Conservation (phyloP, 108 stramenopile genomes). For the Mayamaea pseudoterrestris region DNA sequence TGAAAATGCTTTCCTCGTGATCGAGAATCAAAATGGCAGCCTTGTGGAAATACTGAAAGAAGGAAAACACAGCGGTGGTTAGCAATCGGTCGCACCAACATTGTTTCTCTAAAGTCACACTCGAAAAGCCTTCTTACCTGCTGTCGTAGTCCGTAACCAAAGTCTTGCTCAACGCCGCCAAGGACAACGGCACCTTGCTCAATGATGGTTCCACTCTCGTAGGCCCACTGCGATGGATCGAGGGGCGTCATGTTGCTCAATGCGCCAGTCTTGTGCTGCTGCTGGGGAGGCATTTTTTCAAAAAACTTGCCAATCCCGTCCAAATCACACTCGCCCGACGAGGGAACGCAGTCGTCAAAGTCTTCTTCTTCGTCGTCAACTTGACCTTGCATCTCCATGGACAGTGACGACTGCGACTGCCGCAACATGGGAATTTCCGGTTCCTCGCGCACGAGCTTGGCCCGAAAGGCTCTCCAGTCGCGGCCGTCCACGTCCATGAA, state of each 20-base stretch:
- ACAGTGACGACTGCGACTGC: constrained; percentile 1
- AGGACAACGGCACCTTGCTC: constrained; percentile 73
- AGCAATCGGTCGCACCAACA: too few relatives aligned
- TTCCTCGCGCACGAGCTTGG: constrained; percentile 64
- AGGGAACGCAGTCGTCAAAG: too few relatives aligned
- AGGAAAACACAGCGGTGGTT: too few relatives aligned
- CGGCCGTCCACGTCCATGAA: constrained; percentile 16
- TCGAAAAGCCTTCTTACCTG: too few relatives aligned
- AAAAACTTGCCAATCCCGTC: constrained; percentile 70
- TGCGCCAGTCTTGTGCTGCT: too few relatives aligned
- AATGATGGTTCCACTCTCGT: constrained; percentile 60
- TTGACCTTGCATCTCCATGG: constrained; percentile 21
- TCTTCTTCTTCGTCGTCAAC: neutral
- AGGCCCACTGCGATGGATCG: constrained; percentile 66
- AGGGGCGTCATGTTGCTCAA: neutral
- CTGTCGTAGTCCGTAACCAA: constrained; percentile 68
- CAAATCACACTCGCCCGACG: too few relatives aligned
- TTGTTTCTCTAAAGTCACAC: too few relatives aligned
- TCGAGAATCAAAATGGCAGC: constrained; percentile 50
- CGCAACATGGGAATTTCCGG: too few relatives aligned
- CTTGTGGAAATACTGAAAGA: constrained; percentile 78
- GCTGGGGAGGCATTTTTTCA: too few relatives aligned
- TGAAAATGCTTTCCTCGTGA: constrained; percentile 31
- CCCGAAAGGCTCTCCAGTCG: constrained; percentile 73
- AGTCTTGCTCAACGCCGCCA: constrained; percentile 60